Evolutionary conservation across 2,329 filamentous ascomycete genomes (phyloP), one percentile per base, ranked within the genome.

Genomic region (Penicillium sp.): DNA sequence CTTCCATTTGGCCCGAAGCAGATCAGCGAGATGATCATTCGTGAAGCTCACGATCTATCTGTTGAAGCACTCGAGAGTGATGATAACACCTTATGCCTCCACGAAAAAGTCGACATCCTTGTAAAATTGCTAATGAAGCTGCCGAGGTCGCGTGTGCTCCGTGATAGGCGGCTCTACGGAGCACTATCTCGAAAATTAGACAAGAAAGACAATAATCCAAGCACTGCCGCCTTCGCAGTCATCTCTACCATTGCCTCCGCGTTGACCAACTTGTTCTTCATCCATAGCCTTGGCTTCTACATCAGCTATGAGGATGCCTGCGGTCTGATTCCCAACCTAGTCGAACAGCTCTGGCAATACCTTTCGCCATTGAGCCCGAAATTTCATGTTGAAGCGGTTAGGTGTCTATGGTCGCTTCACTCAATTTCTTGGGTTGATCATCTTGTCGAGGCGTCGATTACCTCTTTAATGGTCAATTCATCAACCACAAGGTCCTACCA

Each of bases 321-420:
- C 78, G 54, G 75, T 53, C 76, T 96, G 9, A 84, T 93, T 5
- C 81, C 85, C 21, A 81, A 84, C 27, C 77, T 98, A 22, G 87
- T 95, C 16, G 80, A 80, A 1, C 84, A 88, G 55, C 82, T 93
- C 0, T 99, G 95, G 95, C 74, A 79, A 5, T 91, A 90, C 67
- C 77, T 99, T 39, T 90, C 91, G 0, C 88, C 90, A n/a, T 82
- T 87, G 13, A 87, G 88, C 60, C 92, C 93, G 0, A 96, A 96
- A 70, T 96, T 93, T 64, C 95, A 98, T 69, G 93, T 99, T 31
- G 96, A 99, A 76, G 88, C 92, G 19, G 90, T 96, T 9, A 87
- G 90, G 56, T 89, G 87, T 64, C 78, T 99, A 39, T 96, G 95
- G 90, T 87, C 91, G 63, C 78, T 99, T 51, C 92, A 98, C 24